Percentiles rank a stretch among this genome's conserved stretches.
Conservation (phyloP, 805 yeast species). For the Sugiyamaella valdiviana region DNA sequence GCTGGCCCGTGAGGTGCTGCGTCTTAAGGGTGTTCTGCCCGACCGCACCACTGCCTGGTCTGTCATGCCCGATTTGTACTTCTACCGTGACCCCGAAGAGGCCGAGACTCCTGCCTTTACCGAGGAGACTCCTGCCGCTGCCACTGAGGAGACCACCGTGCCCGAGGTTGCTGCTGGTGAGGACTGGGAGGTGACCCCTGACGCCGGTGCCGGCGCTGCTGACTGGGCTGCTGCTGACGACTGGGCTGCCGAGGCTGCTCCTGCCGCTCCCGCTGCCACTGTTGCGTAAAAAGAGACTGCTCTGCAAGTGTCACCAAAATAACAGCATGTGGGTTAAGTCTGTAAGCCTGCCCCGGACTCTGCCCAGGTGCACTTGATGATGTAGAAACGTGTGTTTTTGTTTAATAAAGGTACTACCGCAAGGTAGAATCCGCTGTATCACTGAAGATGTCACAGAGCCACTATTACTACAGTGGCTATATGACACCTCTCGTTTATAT, state of each 20-base stretch:
- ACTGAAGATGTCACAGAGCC: background rate
- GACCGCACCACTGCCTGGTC: slow-evolving; percentile 97
- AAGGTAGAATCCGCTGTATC: background rate
- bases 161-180: slow-evolving; percentile 53
- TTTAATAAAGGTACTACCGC: background rate
- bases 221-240: slow-evolving; percentile 50
- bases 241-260: slow-evolving; percentile 40
- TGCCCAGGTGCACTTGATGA: background rate
- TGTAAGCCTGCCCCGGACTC: background rate
- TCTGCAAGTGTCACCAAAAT: background rate
- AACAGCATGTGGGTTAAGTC: background rate
- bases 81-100: slow-evolving; percentile 99
- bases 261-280: slow-evolving; percentile 24
- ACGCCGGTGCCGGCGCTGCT: slow-evolving; percentile 48
- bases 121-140: slow-evolving; percentile 59
- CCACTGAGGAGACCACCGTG: slow-evolving; percentile 55
- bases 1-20: slow-evolving; percentile 97
- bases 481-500: no score
- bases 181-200: slow-evolving; percentile 41
- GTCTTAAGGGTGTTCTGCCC: slow-evolving; percentile 96
- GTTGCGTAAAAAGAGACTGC: slow-evolving; percentile 6
- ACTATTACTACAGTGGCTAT: background rate
- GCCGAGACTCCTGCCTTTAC: slow-evolving; percentile 71
- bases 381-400: background rate
- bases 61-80: slow-evolving; percentile 99